A percentile compares a stretch with the other conserved stretches of the same genome.
Evolutionary conservation across 345 rosid genomes (phyloP).

Genomic region (Carallia brachiata): DNA sequence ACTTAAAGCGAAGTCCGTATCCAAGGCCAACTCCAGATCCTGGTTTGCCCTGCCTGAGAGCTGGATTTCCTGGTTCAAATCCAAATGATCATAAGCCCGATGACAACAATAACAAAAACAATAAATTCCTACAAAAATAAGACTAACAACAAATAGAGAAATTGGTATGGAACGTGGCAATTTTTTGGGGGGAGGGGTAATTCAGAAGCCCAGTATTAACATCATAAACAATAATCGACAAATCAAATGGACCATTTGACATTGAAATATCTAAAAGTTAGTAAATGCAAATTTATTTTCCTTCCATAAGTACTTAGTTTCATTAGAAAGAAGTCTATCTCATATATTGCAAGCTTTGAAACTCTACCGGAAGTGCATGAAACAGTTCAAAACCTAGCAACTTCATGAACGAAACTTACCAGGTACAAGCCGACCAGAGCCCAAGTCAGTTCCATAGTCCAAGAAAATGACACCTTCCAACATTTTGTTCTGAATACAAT

Average conservation of each 20-base stretch:
- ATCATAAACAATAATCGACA: too few species aligned
- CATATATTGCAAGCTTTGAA: background rate
- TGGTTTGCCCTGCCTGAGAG: constrained; percentile 76
- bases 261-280: too few species aligned
- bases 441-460: constrained; percentile 76
- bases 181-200: background rate
- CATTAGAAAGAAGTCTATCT: too few species aligned
- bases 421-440: constrained; percentile 69
- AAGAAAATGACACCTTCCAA: constrained; percentile 68
- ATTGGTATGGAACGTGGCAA: too few species aligned
- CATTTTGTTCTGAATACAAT: constrained; percentile 47
- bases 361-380: background rate
- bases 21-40: constrained; percentile 81
- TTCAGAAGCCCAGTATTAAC: background rate
- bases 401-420: constrained; percentile 40
- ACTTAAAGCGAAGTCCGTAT: constrained; percentile 64
- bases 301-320: too few species aligned
- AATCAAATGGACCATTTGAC: too few species aligned
- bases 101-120: background rate
- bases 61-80: constrained; percentile 71
- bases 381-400: constrained; percentile 1
- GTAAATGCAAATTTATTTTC: too few species aligned
- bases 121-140: background rate
- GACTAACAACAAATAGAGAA: too few species aligned
- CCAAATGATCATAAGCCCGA: background rate